Evolutionary conservation across 352 stramenopile species (phyloP).

Genomic region (Plasmopara muralis): DNA sequence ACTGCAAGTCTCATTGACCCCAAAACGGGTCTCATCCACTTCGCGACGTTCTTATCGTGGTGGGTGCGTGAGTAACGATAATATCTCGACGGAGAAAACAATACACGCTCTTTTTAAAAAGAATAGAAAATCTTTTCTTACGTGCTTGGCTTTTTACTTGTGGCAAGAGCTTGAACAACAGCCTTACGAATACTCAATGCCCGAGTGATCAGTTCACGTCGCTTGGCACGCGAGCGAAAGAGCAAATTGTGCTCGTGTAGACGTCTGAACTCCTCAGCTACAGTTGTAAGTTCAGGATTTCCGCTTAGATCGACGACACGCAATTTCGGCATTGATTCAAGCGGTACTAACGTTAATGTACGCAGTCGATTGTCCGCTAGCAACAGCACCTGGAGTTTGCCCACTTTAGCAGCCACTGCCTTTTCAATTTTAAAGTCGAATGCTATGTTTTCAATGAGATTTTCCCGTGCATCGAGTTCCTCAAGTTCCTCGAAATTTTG

Average conservation of each 20-base stretch:
- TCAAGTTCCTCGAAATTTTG: constrained; percentile 30
- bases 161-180: constrained; percentile 29
- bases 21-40: constrained; percentile 52
- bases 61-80: constrained; percentile 44
- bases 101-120: background rate
- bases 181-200: constrained; percentile 45
- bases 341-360: constrained; percentile 21
- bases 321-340: constrained; percentile 25
- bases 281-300: constrained; percentile 28
- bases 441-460: constrained; percentile 31
- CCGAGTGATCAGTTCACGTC: constrained; percentile 52
- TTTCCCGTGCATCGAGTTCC: constrained; percentile 36
- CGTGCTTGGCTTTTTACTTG: background rate
- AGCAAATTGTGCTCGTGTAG: constrained; percentile 59
- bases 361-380: constrained; percentile 36
- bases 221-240: constrained; percentile 50
- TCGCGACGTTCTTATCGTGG: constrained; percentile 54
- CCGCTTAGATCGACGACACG: constrained; percentile 39
- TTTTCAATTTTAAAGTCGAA: constrained; percentile 25
- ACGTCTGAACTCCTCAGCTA: constrained; percentile 47
- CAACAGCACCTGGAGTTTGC: constrained; percentile 33
- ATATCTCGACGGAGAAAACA: background rate
- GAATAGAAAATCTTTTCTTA: background rate
- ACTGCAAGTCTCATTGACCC: constrained; percentile 42
- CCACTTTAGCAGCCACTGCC: constrained; percentile 23